Percentiles rank a stretch among this genome's conserved stretches.
Evolutionary conservation across 169 alveolate genomes (phyloP).

Genomic region (Plasmodium falciparum): DNA sequence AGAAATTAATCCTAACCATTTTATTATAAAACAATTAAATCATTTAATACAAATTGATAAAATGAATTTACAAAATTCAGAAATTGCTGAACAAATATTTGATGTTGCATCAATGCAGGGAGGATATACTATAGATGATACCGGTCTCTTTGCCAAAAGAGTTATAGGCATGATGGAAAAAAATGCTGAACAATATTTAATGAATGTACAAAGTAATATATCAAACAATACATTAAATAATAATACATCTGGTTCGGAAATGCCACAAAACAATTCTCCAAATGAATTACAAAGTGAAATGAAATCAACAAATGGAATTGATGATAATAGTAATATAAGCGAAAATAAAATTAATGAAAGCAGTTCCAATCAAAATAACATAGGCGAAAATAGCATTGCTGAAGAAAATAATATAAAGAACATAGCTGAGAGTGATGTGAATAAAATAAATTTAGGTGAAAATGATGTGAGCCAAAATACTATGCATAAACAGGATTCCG

Average conservation of each 20-base stretch:
- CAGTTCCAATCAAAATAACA: background rate
- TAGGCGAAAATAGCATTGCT: background rate
- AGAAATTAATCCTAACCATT: conserved; percentile 96
- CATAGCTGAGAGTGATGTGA: conserved; percentile 4
- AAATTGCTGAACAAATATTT: conserved; percentile 84
- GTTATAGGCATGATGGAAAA: conserved; percentile 86
- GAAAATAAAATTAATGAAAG: conserved; percentile 4
- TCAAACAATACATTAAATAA: conserved; percentile 7
- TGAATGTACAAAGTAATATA: conserved; percentile 52
- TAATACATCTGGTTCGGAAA: background rate
- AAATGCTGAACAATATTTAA: conserved; percentile 81
- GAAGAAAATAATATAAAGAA: background rate
- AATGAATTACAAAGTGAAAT: background rate
- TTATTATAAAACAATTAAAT: conserved; percentile 92
- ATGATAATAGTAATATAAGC: background rate
- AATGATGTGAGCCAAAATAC: conserved; percentile 10
- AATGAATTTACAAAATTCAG: conserved; percentile 80
- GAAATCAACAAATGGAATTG: too few relatives aligned
- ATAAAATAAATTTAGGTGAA: conserved; percentile 1
- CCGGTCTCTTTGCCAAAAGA: conserved; percentile 86
- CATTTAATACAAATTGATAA: conserved; percentile 83
- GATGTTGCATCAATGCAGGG: conserved; percentile 89
- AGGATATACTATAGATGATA: conserved; percentile 88
- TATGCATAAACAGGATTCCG: conserved; percentile 10
- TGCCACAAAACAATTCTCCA: conserved; percentile 12